These are phyloP conservation scores for Fusarium longipes DNA, from an alignment of 2,329 filamentous ascomycete genomes.

Conservation along the genomic window DNA sequence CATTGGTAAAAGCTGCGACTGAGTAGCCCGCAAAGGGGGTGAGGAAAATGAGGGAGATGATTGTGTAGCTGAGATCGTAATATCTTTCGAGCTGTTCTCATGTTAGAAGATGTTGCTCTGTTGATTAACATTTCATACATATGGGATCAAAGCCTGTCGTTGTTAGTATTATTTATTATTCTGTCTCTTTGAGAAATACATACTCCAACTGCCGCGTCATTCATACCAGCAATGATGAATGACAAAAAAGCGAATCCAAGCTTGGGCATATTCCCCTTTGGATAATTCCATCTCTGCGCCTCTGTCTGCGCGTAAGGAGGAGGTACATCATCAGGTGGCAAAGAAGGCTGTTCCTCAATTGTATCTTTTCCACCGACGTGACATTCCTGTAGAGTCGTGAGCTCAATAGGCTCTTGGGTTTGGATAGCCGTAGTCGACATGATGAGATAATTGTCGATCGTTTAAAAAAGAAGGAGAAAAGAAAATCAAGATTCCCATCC, in stretches of 20 bases:
- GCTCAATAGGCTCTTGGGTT: conserved; percentile 25
- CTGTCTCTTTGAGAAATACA: conserved; percentile 34
- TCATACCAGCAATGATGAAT: conserved; percentile 70
- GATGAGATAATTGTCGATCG: background rate
- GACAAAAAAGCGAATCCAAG: conserved; percentile 63
- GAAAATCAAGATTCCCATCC: background rate
- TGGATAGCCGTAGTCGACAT: conserved; percentile 31
- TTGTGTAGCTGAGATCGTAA: conserved; percentile 68
- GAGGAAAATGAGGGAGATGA: conserved; percentile 72
- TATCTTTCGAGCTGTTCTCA: conserved; percentile 66
- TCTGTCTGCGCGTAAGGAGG: conserved; percentile 46
- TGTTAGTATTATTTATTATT: background rate
- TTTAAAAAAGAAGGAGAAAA: too few relatives aligned
- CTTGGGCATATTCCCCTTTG: conserved; percentile 48
- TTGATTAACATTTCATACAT: too few relatives aligned
- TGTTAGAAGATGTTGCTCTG: rapidly evolving
- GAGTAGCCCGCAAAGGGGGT: conserved; percentile 73
- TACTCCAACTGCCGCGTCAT: conserved; percentile 71
- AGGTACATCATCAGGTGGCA: conserved; percentile 22
- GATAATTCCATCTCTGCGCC: conserved; percentile 53
- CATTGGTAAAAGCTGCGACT: conserved; percentile 69
- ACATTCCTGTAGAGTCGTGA: conserved; percentile 5
- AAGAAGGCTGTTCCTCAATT: background rate
- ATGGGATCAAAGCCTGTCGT: conserved; percentile 42
- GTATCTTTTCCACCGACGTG: conserved; percentile 4